Base-by-base conservation (phyloP, 1,284 basidiomycete genomes). In the Phaffia rhodozyma region DNA sequence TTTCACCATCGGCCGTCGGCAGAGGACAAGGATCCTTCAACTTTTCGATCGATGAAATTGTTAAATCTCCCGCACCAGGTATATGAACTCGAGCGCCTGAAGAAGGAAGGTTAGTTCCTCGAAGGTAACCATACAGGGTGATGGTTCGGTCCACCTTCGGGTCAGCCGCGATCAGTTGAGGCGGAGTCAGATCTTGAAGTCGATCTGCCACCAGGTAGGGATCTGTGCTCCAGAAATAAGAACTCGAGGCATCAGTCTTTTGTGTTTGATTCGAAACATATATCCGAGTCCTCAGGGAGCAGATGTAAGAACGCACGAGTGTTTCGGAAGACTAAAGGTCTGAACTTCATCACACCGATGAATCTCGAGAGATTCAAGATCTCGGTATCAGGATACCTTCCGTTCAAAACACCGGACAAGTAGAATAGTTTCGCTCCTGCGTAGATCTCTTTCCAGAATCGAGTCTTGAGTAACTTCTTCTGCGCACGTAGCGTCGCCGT, bases 401-500 rank as follows among this genome's bases (percentile, higher is more conserved):
- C 94, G 71, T 99, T 98, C 70, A 98, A 83, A 54, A 99, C 91
- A 21, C 96, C 96, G 0, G 91, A 94, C 56, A 98, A 86, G 75
- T 97, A 97, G 78, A 98, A 98, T 21, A 99, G 84, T 75, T 97
- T 98, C 55, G 96, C 94, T 58, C 96, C 96, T 73, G 93, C 89
- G 76, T 97, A 97, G 21, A 98, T 97, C 75, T 99, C 96, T 0
- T 94, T 92, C 94, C 96, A 99, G 79, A 99, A 99, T n/a, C 96
- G 89, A 74, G 91, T 94, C 78, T 98, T 99, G 55, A 99, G 83
- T 0, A 86, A 78, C 74, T 97, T 97, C 79, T 98, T 99, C 60
- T 91, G 93, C 58, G 85, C 85, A 66, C 87, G 89, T 57, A 97
- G 83, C 1, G 86, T 87, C 0, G 87, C 82, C 7, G 87, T 82